Base-by-base conservation (phyloP, 805 yeast genomes). In the Kodamaea fukazawae region DNA sequence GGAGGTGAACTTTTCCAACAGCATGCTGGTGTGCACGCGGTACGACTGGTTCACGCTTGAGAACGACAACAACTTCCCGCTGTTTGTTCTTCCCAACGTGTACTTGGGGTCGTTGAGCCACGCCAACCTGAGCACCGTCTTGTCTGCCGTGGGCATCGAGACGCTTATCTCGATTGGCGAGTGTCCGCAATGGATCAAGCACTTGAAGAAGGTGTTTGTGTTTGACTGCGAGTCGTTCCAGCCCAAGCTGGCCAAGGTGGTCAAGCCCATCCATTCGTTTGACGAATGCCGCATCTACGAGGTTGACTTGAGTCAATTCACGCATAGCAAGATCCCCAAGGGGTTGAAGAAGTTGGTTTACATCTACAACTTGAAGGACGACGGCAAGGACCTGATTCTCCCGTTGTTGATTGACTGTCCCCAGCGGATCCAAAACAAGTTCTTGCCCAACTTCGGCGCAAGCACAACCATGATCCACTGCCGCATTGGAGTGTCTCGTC, bases 401-500 rank as follows among this genome's bases (percentile, higher is more conserved):
- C 58, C 57, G 10, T 47, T 65, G 20, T 48, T 66, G 23, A 45
- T 51, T 5, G 53, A 54, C 15, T 52, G 65, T 29, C 71, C 70
- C 1, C 48, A 44, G 8, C 46, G 46, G 12, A 50, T 66, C 18
- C 70, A 61, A 42, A 42, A 49, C n/a, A 60, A 58, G 29, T 34
- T 60, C 16, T 39, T 59, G 17, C 60, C 60, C 6, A 13, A 22
- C 8, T 29, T 29, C 17, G 29, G 17, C 14, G 35, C 14, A 14
- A 31, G 17, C 6, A 46, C 48, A 29, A 53, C 63, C 1, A 45
- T 67, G 40, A 57, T 63, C 12, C 72, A 67, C 45, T 67, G 73
- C 46, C 56, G 62, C 18, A 67, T 67, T 31, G 73, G 73, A 0
- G 73, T 67, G 12, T 64, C 70, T 4, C 50, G 73, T 26, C 65